Evolutionary conservation across 78 protist species (phyloP).

Genomic region (Polysphondylium violaceum): DNA sequence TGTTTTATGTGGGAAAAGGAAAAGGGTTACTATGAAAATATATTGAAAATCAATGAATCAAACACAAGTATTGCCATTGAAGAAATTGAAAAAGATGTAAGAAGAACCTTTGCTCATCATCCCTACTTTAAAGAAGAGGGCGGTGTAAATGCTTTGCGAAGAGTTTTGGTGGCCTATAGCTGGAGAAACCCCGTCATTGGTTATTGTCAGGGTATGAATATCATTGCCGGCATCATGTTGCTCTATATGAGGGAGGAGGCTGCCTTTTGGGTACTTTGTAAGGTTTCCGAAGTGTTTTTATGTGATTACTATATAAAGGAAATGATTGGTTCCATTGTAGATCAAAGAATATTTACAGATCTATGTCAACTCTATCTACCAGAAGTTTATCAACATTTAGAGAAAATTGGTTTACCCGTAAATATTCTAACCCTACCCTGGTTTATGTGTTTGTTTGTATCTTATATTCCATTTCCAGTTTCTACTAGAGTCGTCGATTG

Average conservation of each 20-base stretch:
- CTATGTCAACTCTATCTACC: conserved; percentile 66
- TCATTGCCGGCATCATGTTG: conserved; percentile 85
- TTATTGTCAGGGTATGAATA: conserved; percentile 91
- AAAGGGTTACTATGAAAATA: conserved; percentile 40
- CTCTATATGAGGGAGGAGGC: conserved; percentile 86
- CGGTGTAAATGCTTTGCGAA: conserved; percentile 62
- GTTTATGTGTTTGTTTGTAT: conserved; percentile 86
- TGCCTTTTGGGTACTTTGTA: conserved; percentile 89
- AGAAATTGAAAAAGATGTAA: conserved; percentile 82
- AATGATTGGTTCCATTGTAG: conserved; percentile 83
- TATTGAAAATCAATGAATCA: conserved; percentile 8
- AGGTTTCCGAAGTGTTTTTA: conserved; percentile 79
- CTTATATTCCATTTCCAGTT: conserved; percentile 63
- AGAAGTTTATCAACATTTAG: conserved; percentile 70
- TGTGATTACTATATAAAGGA: conserved; percentile 82
- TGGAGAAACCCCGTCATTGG: conserved; percentile 87
- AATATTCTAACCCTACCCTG: conserved; percentile 76
- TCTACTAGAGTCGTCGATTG: conserved; percentile 82
- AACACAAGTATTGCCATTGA: conserved; percentile 45
- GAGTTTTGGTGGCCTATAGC: conserved; percentile 68
- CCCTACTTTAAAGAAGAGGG: conserved; percentile 52
- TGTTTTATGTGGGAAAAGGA: conserved; percentile 70
- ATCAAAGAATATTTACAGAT: conserved; percentile 73
- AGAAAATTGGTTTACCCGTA: conserved; percentile 65
- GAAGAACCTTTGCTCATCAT: conserved; percentile 75